phyloP scores from a whole-genome alignment of 2,329 filamentous ascomycete genomes.

The Rugonectria rugulosa region DNA sequence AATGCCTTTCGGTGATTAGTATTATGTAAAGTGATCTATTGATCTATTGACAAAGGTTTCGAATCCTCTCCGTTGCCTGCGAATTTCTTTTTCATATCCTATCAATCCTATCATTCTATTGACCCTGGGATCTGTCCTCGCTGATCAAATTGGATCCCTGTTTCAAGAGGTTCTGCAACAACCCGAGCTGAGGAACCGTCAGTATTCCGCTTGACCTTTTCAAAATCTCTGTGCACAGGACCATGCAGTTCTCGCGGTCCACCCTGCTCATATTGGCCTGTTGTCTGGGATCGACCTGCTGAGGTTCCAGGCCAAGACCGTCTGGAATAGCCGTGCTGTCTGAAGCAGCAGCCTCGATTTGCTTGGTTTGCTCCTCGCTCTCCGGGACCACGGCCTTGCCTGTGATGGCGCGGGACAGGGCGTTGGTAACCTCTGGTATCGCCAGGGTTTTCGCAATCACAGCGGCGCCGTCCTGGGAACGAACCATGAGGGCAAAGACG shows the following conservation, averaged over 20 bases:
- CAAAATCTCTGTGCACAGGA: conserved; percentile 64
- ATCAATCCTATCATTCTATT: too few species aligned
- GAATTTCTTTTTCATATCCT: too few species aligned
- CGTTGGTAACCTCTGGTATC: conserved; percentile 51
- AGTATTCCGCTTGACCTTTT: conserved; percentile 52
- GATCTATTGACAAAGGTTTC: background rate
- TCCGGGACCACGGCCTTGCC: conserved; percentile 45
- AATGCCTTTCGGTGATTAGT: conserved; percentile 3
- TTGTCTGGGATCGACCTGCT: conserved; percentile 54
- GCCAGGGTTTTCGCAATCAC: conserved; percentile 54
- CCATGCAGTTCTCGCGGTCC: conserved; percentile 68
- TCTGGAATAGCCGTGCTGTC: conserved; percentile 38
- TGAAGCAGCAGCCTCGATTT: conserved; percentile 27
- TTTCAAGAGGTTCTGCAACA: conserved; percentile 58
- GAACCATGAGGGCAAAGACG: conserved; percentile 66
- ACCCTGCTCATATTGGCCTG: conserved; percentile 56
- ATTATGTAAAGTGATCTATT: background rate
- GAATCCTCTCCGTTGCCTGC: too few species aligned
- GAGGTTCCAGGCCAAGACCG: conserved; percentile 53
- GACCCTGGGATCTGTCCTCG: conserved; percentile 31
- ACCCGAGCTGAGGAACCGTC: conserved; percentile 45
- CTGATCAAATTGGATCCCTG: conserved; percentile 58
- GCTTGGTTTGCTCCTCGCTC: conserved; percentile 21
- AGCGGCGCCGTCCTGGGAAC: conserved; percentile 57
- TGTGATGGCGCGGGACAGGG: conserved; percentile 58